phyloP scores from a whole-genome alignment of 2,329 filamentous ascomycete genomes.

The Sclerotiophoma versabilis region DNA sequence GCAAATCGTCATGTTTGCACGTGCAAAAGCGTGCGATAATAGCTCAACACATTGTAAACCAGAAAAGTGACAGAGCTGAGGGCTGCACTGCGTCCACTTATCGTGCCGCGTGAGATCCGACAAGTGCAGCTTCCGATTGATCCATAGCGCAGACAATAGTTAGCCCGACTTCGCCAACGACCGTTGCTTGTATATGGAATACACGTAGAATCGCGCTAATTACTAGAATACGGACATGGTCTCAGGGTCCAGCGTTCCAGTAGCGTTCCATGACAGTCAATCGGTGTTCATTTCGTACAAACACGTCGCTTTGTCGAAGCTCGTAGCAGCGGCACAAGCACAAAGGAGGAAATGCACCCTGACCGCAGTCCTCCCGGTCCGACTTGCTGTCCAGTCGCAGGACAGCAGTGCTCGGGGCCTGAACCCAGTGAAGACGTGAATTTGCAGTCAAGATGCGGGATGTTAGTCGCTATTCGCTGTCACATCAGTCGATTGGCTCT shows the following conservation, averaged over 20 bases:
- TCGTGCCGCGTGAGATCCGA: background rate
- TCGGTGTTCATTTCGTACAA: background rate
- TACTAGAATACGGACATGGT: background rate
- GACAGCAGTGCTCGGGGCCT: background rate
- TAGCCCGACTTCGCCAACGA: background rate
- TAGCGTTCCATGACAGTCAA: background rate
- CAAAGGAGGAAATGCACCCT: background rate
- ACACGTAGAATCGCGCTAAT: slow-evolving; percentile 8
- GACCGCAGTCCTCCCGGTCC: slow-evolving; percentile 9
- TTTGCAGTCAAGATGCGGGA: slow-evolving; percentile 12
- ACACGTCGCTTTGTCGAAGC: background rate
- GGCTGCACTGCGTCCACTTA: background rate
- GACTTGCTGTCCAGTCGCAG: slow-evolving; percentile 22
- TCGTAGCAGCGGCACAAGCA: background rate
- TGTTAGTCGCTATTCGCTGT: background rate
- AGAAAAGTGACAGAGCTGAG: background rate
- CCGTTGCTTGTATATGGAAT: slow-evolving; percentile 10
- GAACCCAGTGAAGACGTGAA: slow-evolving; percentile 18
- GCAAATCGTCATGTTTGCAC: slow-evolving; percentile 2
- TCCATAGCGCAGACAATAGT: background rate
- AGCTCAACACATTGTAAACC: slow-evolving; percentile 3
- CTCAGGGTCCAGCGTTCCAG: background rate
- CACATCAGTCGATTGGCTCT: slow-evolving; percentile 20
- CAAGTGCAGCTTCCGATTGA: background rate
- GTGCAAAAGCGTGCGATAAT: slow-evolving; percentile 13